Percentiles rank a stretch among this genome's conserved stretches.
Conservation (phyloP, 768 basidiomycete species). For the Lactarius pseudohatsudake region DNA sequence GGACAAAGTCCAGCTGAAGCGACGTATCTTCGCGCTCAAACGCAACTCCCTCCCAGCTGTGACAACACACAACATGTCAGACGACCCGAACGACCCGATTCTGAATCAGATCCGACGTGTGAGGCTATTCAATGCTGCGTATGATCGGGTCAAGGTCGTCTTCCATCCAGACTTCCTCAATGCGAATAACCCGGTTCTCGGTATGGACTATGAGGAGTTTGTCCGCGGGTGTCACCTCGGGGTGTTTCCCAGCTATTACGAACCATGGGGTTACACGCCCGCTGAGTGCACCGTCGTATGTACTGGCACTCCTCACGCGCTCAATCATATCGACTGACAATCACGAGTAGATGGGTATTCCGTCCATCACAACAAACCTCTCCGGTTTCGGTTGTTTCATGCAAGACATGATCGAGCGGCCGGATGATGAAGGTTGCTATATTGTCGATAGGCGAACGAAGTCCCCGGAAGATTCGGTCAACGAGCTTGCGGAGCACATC, state of each 20-base stretch:
- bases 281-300: conserved; percentile 97
- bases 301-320: conserved; percentile 23
- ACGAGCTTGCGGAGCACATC: conserved; percentile 75
- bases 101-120: conserved; percentile 93
- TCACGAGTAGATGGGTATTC: conserved; percentile 84
- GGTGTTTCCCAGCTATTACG: conserved; percentile 97
- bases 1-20: conserved; percentile 92
- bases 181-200: conserved; percentile 95
- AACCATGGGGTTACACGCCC: conserved; percentile 96
- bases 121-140: conserved; percentile 83
- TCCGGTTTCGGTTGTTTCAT: conserved; percentile 99
- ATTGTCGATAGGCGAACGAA: conserved; percentile 91
- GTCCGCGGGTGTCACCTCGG: conserved; percentile 97
- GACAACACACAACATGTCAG: conserved; percentile 98
- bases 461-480: conserved; percentile 89
- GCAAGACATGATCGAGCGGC: conserved; percentile 95
- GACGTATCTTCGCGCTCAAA: conserved; percentile 94
- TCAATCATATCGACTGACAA: conserved; percentile 16
- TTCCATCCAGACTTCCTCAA: conserved; percentile 99
- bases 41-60: conserved; percentile 93
- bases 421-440: conserved; percentile 94
- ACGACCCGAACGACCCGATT: conserved; percentile 90
- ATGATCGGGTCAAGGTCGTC: conserved; percentile 93
- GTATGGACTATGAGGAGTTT: conserved; percentile 98
- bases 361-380: conserved; percentile 94